Evolutionary conservation across 1,284 basidiomycete species (phyloP), one percentile per base, ranked within the genome.

Genomic region (Leccinum brunneo-olivaceum): DNA sequence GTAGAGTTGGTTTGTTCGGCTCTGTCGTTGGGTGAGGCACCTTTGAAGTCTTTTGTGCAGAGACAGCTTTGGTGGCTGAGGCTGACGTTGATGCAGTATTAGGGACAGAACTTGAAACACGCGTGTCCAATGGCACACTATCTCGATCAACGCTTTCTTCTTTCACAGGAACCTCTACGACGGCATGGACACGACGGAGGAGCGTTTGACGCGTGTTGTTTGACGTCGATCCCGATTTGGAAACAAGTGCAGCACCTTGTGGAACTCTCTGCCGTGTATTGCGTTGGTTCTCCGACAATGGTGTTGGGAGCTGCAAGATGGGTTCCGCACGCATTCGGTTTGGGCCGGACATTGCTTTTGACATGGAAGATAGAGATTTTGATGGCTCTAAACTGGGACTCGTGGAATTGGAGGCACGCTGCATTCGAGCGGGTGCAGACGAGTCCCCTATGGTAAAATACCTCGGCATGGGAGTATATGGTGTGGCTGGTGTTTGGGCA

Each of bases 131-230:
- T 21, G 42, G 44, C 12, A 47, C 11, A 11, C 50, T 50, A 5
- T 63, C 63, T 19, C 49, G 50, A 14, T 65, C 65, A 1, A 56
- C 43, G 18, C 63, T 64, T 51, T 73, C 71, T 47, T 73, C 69
- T 48, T 73, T 72, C 29, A 72, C 63, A 15, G 69, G 71, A 3
- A 70, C 60, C 38, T 73, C 61, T 15, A 73, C 59, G 4, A 70
- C 55, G 24, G 72, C 69, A 5, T 68, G 66, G 15, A 74, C 72
- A 12, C 69, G 69, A 16, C 71, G 66, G 21, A 73, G 61, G 16
- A 72, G 43, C 20, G 52, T 52, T 34, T 63, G 55, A 4, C 48
- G 57, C 33, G 45, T 34, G 18, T 50, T 45, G 10, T 48, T 56
- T 36, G 48, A 42, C 19, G 37, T 35, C 12, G 45, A 34, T 39